Percentiles rank a stretch among this genome's conserved stretches.
Conservation (phyloP, 1,284 basidiomycete species). For the Cryptococcus sp. region DNA sequence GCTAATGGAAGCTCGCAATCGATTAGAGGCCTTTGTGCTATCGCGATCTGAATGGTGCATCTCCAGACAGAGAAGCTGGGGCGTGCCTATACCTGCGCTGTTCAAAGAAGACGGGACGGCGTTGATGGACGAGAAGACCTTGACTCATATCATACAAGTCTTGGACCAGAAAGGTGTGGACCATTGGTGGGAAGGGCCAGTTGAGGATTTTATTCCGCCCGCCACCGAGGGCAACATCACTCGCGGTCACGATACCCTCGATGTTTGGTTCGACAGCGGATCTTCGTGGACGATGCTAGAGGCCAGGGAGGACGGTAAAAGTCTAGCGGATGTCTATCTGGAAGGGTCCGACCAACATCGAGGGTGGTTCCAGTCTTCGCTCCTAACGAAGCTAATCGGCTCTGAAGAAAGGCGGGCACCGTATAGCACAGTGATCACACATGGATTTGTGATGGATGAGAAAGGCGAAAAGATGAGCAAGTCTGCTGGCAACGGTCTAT, state of each 20-base stretch:
- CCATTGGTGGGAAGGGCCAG: constrained; percentile 89
- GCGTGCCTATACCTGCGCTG: constrained; percentile 92
- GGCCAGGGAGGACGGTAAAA: constrained; percentile 17
- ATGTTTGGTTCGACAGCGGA: constrained; percentile 99
- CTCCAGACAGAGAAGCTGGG: constrained; percentile 96
- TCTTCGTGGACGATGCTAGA: constrained; percentile 85
- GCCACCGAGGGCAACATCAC: constrained; percentile 59
- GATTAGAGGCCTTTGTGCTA: constrained; percentile 79
- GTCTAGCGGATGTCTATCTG: constrained; percentile 81
- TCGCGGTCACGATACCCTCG: constrained; percentile 88
- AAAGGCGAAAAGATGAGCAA: constrained; percentile 98
- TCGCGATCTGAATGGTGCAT: constrained; percentile 99
- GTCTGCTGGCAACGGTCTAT: constrained; percentile 87
- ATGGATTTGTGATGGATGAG: constrained; percentile 95
- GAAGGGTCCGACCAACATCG: constrained; percentile 98
- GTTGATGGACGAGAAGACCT: constrained; percentile 66
- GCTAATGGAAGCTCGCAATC: constrained; percentile 65
- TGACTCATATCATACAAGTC: constrained; percentile 76
- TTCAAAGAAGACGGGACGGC: constrained; percentile 70
- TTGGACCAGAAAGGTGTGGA: constrained; percentile 72
- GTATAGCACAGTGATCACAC: constrained; percentile 83
- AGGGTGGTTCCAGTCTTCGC: constrained; percentile 97
- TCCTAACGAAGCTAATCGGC: constrained; percentile 77
- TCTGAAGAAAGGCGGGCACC: constrained; percentile 58
- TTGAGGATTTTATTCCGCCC: constrained; percentile 77